These are phyloP conservation scores for Lactifluus rugatus DNA, from an alignment of 768 basidiomycete genomes.

Conservation along the genomic window DNA sequence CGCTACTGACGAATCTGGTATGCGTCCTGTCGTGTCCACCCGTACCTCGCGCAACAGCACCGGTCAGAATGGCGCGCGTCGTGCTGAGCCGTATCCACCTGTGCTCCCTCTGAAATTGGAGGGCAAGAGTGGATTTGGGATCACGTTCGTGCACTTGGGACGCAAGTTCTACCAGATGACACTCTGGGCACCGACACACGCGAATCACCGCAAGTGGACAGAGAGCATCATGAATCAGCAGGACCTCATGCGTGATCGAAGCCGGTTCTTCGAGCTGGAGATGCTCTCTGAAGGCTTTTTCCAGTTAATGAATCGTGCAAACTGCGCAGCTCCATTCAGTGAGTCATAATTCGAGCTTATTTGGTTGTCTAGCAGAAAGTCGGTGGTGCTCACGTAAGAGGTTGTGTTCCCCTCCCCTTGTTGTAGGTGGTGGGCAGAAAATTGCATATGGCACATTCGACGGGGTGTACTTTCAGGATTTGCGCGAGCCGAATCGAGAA, in stretches of 20 bases:
- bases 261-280: slow-evolving; percentile 76
- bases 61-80: slow-evolving; percentile 27
- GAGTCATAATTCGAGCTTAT: slow-evolving; percentile 29
- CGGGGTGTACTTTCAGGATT: slow-evolving; percentile 89
- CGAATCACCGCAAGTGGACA: slow-evolving; percentile 88
- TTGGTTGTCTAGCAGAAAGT: neutral
- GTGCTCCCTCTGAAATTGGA: slow-evolving; percentile 37
- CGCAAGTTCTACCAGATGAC: slow-evolving; percentile 87
- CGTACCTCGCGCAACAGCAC: slow-evolving; percentile 38
- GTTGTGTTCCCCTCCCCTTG: too few relatives aligned
- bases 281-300: slow-evolving; percentile 87
- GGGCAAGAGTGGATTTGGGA: slow-evolving; percentile 77
- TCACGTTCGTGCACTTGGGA: slow-evolving; percentile 91
- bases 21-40: slow-evolving; percentile 23
- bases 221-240: slow-evolving; percentile 89
- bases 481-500: slow-evolving; percentile 64
- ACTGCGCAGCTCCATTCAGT: slow-evolving; percentile 87
- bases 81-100: slow-evolving; percentile 33
- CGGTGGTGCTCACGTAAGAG: too few relatives aligned
- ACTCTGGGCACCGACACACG: slow-evolving; percentile 80
- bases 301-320: slow-evolving; percentile 73
- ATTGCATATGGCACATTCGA: slow-evolving; percentile 97
- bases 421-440: slow-evolving; percentile 63
- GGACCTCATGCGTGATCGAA: slow-evolving; percentile 71
- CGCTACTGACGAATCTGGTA: slow-evolving; percentile 53